phyloP scores from a whole-genome alignment of 169 alveolate genomes.

The Plasmodium inui region DNA sequence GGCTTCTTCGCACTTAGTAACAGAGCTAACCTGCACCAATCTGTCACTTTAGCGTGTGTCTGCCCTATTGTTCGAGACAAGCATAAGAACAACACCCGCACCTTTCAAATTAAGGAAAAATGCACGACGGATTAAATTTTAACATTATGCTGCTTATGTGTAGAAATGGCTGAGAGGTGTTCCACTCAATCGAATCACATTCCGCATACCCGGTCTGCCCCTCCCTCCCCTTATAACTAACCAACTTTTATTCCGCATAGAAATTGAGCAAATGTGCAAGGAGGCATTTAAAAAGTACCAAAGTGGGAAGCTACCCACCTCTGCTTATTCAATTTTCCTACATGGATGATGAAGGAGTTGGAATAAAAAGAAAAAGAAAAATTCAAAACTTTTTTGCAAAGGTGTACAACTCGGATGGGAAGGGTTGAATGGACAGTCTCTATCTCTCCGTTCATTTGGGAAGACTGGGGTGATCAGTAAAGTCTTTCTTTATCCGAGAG shows the following conservation, averaged over 20 bases:
- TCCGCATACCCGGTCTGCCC: not conserved
- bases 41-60: not conserved
- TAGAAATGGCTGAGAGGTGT: not conserved
- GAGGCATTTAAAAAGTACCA: not conserved
- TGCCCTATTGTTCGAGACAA: not conserved
- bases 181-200: not conserved
- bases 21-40: not conserved
- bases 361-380: not conserved
- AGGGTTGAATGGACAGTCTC: not conserved
- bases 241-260: not conserved
- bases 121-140: not conserved
- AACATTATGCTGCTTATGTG: not conserved
- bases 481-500: not conserved
- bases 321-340: not conserved
- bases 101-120: not conserved
- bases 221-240: not conserved
- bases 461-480: not conserved
- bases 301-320: not conserved
- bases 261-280: not conserved
- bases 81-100: not conserved
- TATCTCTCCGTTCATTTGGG: not conserved
- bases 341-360: not conserved
- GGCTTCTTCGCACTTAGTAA: not conserved
- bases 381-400: not conserved
- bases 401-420: not conserved